Evolutionary conservation across 768 basidiomycete species (phyloP).

Genomic region (Floccularia luteovirens): DNA sequence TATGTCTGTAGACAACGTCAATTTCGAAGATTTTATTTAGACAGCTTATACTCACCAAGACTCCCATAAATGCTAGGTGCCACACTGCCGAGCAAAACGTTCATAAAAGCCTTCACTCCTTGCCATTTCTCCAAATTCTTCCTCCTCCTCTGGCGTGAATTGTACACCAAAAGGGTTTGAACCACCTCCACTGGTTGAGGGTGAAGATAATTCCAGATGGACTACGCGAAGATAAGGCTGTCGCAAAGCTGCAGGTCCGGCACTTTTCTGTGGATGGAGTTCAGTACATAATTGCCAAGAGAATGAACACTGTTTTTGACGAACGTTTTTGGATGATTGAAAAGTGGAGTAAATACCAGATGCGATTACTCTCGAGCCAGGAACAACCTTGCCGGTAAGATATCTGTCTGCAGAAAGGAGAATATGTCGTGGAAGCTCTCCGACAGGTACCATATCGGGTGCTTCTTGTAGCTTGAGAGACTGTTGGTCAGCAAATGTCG

Average conservation of each 20-base stretch:
- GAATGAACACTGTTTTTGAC: neutral
- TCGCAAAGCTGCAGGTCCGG: conserved; percentile 83
- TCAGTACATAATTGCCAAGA: conserved; percentile 2
- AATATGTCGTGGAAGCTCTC: conserved; percentile 95
- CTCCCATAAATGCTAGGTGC: conserved; percentile 97
- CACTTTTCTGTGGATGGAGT: conserved; percentile 47
- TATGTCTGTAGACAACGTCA: conserved; percentile 56
- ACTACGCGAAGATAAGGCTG: conserved; percentile 92
- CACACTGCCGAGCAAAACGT: conserved; percentile 86
- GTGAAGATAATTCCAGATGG: conserved; percentile 85
- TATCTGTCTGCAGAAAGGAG: conserved; percentile 86
- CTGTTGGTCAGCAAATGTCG: conserved; percentile 92
- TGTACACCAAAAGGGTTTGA: conserved; percentile 82
- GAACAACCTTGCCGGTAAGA: conserved; percentile 88
- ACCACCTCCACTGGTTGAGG: conserved; percentile 59
- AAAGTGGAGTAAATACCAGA: conserved; percentile 98
- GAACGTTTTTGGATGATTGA: conserved; percentile 77
- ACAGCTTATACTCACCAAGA: conserved; percentile 45
- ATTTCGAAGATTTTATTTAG: neutral
- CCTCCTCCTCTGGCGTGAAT: conserved; percentile 94
- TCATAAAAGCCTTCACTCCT: conserved; percentile 89
- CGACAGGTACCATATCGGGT: conserved; percentile 98
- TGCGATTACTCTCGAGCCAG: conserved; percentile 90
- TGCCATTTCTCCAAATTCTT: conserved; percentile 90
- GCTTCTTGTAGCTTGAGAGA: conserved; percentile 96